Percentiles rank a stretch among this genome's conserved stretches.
Conservation (phyloP, 352 stramenopile genomes). For the Phytophthora syringae region DNA sequence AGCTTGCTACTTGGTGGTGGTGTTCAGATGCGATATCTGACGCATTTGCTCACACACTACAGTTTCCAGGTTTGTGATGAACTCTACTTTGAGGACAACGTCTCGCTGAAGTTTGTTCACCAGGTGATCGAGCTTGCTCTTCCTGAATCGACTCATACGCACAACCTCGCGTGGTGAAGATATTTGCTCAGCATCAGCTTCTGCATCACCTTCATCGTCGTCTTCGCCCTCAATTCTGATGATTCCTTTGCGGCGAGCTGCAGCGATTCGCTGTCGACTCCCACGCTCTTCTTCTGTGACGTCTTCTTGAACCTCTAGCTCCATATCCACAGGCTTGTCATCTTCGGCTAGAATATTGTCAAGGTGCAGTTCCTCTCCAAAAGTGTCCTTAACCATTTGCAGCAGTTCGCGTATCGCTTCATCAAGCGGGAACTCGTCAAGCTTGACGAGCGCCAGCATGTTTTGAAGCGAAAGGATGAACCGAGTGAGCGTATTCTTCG, state of each 20-base stretch:
- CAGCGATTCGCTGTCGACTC: slow-evolving; percentile 28
- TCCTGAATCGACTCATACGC: slow-evolving; percentile 70
- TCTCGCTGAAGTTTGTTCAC: slow-evolving; percentile 72
- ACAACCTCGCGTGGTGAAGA: slow-evolving; percentile 35
- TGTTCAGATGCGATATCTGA: slow-evolving; percentile 49
- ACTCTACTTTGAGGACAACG: slow-evolving; percentile 46
- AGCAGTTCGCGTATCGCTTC: slow-evolving; percentile 79
- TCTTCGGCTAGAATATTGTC: slow-evolving; percentile 63
- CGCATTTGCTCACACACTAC: slow-evolving; percentile 66
- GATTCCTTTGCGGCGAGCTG: slow-evolving; percentile 30
- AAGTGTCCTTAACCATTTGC: slow-evolving; percentile 63
- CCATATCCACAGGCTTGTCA: slow-evolving; percentile 65
- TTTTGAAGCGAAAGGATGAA: slow-evolving; percentile 72
- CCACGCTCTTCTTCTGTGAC: slow-evolving; percentile 47
- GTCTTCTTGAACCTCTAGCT: slow-evolving; percentile 66
- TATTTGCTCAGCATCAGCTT: slow-evolving; percentile 4
- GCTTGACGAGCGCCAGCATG: slow-evolving; percentile 75
- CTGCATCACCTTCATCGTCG: slow-evolving; percentile 11
- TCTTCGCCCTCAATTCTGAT: slow-evolving; percentile 15
- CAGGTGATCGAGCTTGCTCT: slow-evolving; percentile 70
- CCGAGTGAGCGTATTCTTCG: slow-evolving; percentile 50
- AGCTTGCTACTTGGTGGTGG: slow-evolving; percentile 49
- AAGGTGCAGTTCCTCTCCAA: slow-evolving; percentile 58
- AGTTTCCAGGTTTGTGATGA: slow-evolving; percentile 56
- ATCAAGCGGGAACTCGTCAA: slow-evolving; percentile 80